These are phyloP conservation scores for Rhizopus sp. DNA, from an alignment of 371 early-diverging fungal genomes.

Conservation along the genomic window DNA sequence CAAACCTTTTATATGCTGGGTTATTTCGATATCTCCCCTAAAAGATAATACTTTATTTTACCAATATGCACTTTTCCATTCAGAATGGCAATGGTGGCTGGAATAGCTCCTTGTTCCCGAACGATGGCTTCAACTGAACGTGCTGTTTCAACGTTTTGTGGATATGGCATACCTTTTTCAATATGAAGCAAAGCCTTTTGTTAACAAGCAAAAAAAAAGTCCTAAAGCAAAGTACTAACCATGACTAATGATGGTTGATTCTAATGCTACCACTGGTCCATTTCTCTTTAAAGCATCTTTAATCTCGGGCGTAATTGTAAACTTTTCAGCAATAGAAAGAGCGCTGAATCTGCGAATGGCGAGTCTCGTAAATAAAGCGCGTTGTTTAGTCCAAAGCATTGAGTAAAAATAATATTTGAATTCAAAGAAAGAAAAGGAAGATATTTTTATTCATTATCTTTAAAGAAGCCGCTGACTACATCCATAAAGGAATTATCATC, in stretches of 20 bases:
- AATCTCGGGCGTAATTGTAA: conserved; percentile 48
- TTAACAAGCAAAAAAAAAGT: background rate
- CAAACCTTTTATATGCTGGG: conserved; percentile 27
- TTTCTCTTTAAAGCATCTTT: conserved; percentile 59
- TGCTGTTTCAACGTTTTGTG: conserved; percentile 87
- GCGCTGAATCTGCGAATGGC: conserved; percentile 10
- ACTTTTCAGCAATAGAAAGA: conserved; percentile 7
- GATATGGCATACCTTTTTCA: conserved; percentile 89
- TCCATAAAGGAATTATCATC: conserved; percentile 31
- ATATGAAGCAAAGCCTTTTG: background rate
- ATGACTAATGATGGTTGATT: conserved; percentile 93
- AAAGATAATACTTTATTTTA: conserved; percentile 5
- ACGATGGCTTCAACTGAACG: conserved; percentile 77
- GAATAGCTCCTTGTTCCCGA: conserved; percentile 70
- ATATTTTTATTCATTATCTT: conserved; percentile 13
- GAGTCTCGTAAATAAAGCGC: background rate
- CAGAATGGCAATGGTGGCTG: conserved; percentile 91
- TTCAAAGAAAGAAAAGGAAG: conserved; percentile 4
- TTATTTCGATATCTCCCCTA: background rate
- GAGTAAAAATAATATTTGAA: background rate
- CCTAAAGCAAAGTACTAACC: conserved; percentile 46
- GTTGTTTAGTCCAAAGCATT: background rate
- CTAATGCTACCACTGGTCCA: conserved; percentile 88
- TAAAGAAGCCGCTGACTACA: conserved; percentile 27
- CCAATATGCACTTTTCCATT: conserved; percentile 86